These are phyloP conservation scores for Knoxia roxburghii DNA, from an alignment of 257 asterid genomes.

Conservation along the genomic window DNA sequence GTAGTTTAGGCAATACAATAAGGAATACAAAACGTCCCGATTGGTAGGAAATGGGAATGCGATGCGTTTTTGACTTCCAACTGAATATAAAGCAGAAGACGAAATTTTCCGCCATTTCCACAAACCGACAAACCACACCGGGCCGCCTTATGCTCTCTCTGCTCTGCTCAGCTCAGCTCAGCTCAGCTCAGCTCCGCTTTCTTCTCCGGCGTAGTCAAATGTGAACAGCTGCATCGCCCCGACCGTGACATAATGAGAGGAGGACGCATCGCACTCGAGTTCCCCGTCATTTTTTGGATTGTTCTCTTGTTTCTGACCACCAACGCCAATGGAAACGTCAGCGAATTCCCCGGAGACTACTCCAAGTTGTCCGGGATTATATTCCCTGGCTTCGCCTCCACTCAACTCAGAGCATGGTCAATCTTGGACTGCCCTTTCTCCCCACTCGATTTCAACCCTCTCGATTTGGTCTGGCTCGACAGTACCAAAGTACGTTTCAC, in stretches of 20 bases:
- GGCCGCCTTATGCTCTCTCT: background rate
- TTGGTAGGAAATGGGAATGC: no score
- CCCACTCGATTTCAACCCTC: constrained; percentile 94
- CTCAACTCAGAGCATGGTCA: constrained; percentile 97
- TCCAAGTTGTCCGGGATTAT: constrained; percentile 79
- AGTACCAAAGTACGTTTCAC: constrained; percentile 53
- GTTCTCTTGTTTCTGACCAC: constrained; percentile 20
- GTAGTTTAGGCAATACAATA: background rate
- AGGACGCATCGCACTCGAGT: constrained; percentile 33
- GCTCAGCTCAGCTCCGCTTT: no score
- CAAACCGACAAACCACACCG: background rate
- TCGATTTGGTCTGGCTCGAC: constrained; percentile 99
- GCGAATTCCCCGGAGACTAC: constrained; percentile 43
- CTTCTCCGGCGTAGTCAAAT: background rate
- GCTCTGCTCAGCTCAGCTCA: no score
- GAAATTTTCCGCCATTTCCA: background rate
- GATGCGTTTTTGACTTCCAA: no score
- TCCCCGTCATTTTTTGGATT: constrained; percentile 34
- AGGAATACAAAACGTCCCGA: background rate
- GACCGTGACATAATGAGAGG: constrained; percentile 45
- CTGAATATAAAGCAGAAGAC: no score
- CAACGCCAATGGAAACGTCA: constrained; percentile 33
- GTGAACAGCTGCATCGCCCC: background rate
- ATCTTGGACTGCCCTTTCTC: constrained; percentile 94
- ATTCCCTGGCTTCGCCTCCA: constrained; percentile 96